Conservation (phyloP, 352 stramenopile species). For the Globisporangium apiculatum region DNA sequence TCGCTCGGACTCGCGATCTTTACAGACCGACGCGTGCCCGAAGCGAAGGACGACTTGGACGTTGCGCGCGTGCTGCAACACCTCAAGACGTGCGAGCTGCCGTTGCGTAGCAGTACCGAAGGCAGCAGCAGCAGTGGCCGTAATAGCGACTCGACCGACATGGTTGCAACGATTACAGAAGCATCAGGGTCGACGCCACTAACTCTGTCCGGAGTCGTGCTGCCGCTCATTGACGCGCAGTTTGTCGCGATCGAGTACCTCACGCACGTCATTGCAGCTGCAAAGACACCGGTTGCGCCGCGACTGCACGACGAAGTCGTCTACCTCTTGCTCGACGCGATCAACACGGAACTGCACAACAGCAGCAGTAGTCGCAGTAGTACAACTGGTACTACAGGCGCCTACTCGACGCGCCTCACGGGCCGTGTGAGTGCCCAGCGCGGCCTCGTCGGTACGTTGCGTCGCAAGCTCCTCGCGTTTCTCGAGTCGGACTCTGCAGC, state of each 20-base stretch:
- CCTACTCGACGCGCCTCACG: constrained; percentile 22
- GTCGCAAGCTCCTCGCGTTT: constrained; percentile 59
- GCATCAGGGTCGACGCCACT: background rate
- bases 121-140: constrained; percentile 5
- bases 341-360: constrained; percentile 30
- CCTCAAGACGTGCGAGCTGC: constrained; percentile 53
- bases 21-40: constrained; percentile 48
- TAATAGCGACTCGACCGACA: too few species aligned
- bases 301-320: constrained; percentile 76
- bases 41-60: constrained; percentile 55
- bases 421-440: constrained; percentile 50
- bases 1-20: constrained; percentile 68
- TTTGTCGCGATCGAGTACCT: constrained; percentile 80
- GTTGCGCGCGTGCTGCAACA: constrained; percentile 51
- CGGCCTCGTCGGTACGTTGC: constrained; percentile 46
- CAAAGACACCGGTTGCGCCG: constrained; percentile 20
- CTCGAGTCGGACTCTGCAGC: constrained; percentile 40
- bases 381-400: constrained; percentile 1
- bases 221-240: constrained; percentile 54
- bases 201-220: background rate
- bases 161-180: constrained; percentile 3
- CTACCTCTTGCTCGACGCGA: constrained; percentile 70
- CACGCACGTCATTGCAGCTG: constrained; percentile 54
- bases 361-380: background rate
- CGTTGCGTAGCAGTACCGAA: background rate